These are phyloP conservation scores for Camelina laxa DNA, from an alignment of 345 rosid species.

Conservation along the genomic window DNA sequence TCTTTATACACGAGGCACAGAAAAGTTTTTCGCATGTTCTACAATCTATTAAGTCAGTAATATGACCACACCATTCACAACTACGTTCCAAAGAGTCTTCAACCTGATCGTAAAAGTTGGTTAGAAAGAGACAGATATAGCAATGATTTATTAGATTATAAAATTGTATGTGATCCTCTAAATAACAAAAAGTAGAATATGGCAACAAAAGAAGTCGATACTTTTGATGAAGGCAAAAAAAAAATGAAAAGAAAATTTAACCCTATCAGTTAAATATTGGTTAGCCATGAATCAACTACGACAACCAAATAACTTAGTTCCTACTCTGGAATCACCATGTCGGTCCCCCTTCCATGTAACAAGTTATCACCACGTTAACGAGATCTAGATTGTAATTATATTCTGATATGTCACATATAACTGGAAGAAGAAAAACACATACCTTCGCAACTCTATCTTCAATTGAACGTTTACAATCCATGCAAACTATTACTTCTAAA, in stretches of 20 bases:
- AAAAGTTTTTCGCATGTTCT: slow-evolving; percentile 74
- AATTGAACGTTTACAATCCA: slow-evolving; percentile 72
- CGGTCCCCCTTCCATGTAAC: neutral
- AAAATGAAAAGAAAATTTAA: slow-evolving; percentile 13
- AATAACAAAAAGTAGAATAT: slow-evolving; percentile 17
- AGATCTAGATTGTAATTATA: neutral
- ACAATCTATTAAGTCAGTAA: slow-evolving; percentile 71
- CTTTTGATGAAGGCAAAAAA: slow-evolving; percentile 13
- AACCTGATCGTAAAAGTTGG: slow-evolving; percentile 56
- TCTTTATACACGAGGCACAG: slow-evolving; percentile 75
- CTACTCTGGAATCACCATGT: neutral
- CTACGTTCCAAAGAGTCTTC: slow-evolving; percentile 65
- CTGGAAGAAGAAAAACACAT: slow-evolving; percentile 35
- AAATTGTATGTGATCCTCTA: slow-evolving; percentile 12
- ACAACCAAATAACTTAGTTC: neutral
- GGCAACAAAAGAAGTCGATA: slow-evolving; percentile 4
- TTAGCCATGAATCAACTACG: slow-evolving; percentile 13
- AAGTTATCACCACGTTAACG: no score
- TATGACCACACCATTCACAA: slow-evolving; percentile 93
- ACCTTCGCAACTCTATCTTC: slow-evolving; percentile 80
- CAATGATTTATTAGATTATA: neutral
- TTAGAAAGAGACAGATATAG: slow-evolving; percentile 24
- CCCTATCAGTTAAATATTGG: neutral
- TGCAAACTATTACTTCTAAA: slow-evolving; percentile 84
- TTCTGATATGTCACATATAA: slow-evolving; percentile 20